Evolutionary conservation across 257 asterid species (phyloP), one percentile per base, ranked within the genome.

Genomic region (Fraxinus anomala): DNA sequence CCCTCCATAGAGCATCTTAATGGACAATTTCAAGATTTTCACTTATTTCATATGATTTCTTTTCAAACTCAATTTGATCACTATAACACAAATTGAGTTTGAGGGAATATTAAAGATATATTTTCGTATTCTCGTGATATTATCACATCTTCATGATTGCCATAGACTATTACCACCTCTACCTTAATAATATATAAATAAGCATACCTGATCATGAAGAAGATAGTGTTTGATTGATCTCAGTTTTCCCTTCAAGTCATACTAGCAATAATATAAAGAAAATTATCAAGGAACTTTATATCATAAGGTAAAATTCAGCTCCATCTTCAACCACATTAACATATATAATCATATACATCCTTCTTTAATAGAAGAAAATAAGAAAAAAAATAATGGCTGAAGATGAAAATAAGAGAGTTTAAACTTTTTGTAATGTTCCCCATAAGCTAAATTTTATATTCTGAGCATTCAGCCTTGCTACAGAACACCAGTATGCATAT

Each of bases 211-310:
- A 87, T 95, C 99, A 84, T 93, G 99, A 83, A 93, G 99, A 80
- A 95, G 97, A 89, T 95, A 95, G 88, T 90, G 99, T 86, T 95
- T 95, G 85, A 93, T 95, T 69, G 98, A 93, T 84, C 92, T 91
- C 85, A 95, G 89, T 73, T 93, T 93, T 69, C 97, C 96, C 99
- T 90, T 90, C 70, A 95, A 90, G 83, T 95, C 98, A 85, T 95
- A 93, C 99, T 95, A 93, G 78, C 85, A 85, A 80, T 40, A 79
- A 80, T 37, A 76, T 72, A 85, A 51, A 75, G 6, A 49, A 75
- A 59, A 44, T 78, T 56, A 75, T 85, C 80, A 33, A 56, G 65
- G 44, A 77, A 78, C 56, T 75, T 73, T 67, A 42, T 26, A 80
- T 54, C 47, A 63, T 42, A 75, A 65, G 37, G 4, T 66, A 76